Percentiles rank a stretch among this genome's conserved stretches.
Conservation (phyloP, 2,329 filamentous ascomycete species). For the Sporothrix brunneoviolacea region DNA sequence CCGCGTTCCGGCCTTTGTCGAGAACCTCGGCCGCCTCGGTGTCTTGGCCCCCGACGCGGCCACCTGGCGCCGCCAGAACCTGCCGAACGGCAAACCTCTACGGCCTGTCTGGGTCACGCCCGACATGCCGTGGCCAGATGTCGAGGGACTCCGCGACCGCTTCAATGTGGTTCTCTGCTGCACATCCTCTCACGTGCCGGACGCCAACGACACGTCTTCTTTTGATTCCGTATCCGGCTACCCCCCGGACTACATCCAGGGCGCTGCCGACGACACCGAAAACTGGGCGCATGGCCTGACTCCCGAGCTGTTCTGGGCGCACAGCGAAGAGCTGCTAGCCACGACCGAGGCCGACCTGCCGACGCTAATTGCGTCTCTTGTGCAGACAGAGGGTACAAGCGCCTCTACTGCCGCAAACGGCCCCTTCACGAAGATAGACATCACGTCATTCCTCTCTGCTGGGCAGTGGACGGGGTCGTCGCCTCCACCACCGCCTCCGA, state of each 20-base stretch:
- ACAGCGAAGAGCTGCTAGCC: conserved; percentile 53
- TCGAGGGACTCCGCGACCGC: conserved; percentile 29
- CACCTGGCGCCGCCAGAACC: conserved; percentile 36
- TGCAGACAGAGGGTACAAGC: conserved; percentile 26
- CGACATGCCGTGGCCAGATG: conserved; percentile 29
- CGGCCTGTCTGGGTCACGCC: conserved; percentile 67
- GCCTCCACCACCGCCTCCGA: neutral
- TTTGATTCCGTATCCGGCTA: conserved; percentile 35
- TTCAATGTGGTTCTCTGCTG: conserved; percentile 75
- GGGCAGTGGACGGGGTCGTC: conserved; percentile 9
- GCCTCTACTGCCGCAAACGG: conserved; percentile 22
- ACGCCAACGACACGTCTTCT: conserved; percentile 47
- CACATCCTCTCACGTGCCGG: conserved; percentile 69
- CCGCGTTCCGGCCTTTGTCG: conserved; percentile 50
- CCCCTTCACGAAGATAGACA: neutral
- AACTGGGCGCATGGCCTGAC: conserved; percentile 83
- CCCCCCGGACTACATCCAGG: conserved; percentile 92
- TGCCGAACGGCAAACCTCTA: conserved; percentile 61
- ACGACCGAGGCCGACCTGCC: conserved; percentile 60
- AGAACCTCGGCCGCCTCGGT: conserved; percentile 47
- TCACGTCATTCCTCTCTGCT: conserved; percentile 23
- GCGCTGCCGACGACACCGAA: conserved; percentile 90
- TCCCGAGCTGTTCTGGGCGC: conserved; percentile 70
- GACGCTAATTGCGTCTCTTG: conserved; percentile 40
- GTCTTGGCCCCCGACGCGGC: conserved; percentile 43